These are phyloP conservation scores for Tetrahymena elliotti DNA, from an alignment of 73 alveolate genomes.

Conservation along the genomic window DNA sequence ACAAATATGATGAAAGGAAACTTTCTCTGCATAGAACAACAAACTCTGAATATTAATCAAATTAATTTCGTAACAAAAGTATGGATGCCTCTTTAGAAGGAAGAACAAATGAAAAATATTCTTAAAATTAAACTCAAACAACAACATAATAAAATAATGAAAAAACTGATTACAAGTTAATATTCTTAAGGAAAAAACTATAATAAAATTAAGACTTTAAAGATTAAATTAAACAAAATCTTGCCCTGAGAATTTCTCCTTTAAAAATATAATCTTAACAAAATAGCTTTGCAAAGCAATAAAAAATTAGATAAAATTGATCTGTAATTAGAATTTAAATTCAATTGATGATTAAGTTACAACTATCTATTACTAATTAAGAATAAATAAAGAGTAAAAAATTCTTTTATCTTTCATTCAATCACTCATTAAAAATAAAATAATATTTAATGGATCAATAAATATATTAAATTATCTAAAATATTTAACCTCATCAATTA, in stretches of 20 bases:
- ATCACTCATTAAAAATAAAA: too few species aligned
- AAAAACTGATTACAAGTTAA: not conserved
- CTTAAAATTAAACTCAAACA: not conserved
- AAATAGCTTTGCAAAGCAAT: not conserved
- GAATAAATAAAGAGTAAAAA: too few species aligned
- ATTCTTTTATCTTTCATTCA: too few species aligned
- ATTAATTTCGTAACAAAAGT: not conserved
- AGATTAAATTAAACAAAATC: not conserved
- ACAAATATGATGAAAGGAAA: not conserved
- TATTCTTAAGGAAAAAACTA: not conserved
- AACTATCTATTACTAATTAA: too few species aligned
- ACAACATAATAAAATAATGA: too few species aligned
- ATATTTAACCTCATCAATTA: too few species aligned
- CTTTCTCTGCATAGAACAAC: not conserved
- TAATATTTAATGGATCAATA: too few species aligned
- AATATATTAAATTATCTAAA: too few species aligned
- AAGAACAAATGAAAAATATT: not conserved
- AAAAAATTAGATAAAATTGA: too few species aligned
- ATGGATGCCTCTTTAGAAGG: not conserved
- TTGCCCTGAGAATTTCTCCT: not conserved
- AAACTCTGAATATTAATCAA: not conserved
- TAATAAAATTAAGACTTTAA: not conserved
- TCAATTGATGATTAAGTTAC: too few species aligned
- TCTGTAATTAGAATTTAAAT: too few species aligned
- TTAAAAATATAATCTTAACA: too few species aligned